Evolutionary conservation across 768 basidiomycete genomes (phyloP), one percentile per base, ranked within the genome.

Genomic region (Tubosaeta sp.): DNA sequence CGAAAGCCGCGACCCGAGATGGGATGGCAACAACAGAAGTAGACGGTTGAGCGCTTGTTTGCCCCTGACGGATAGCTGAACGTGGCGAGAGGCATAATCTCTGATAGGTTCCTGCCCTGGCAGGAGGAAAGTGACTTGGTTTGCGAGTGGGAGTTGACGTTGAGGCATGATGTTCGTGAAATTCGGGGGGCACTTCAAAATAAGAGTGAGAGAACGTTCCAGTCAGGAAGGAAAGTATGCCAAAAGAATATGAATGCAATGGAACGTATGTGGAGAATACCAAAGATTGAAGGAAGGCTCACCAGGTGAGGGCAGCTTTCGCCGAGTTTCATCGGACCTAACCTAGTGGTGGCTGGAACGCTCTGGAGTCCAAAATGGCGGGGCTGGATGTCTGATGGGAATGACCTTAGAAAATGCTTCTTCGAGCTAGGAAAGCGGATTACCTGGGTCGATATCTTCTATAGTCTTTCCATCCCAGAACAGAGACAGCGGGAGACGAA

Each of bases 91-190:
- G 38, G 43, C 2, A 37, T 19, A 22, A 34, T 55, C 51, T 48
- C 31, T 43, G 22, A 32, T 35, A 33, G 48, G 45, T 46, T 48
- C 54, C 9, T 58, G 49, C 41, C 16, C 44, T 2, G 25, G 42
- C 10, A 12, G 46, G 19, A 43, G 32, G 6, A 53, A 47, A 34
- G 6, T 11, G 37, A 22, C n/a, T 35, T 50, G 51, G 26, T 31
- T 35, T 50, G 55, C 43, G 31, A 43, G 50, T 43, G 45, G n/a
- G n/a, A n/a, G n/a, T n/a, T n/a, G 52, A 41, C 50, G 43, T 60
- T 38, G 50, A 8, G 47, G 52, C 63, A 66, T 65, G 43, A 58
- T 5, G 50, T 49, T 63, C 64, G 52, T 60, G 16, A 57, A 55
- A 53, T 31, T 52, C 54, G 54, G 59, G 10, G 48, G 44, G 46